Base-by-base conservation (phyloP, 83 land plant species). In the Picea mariana region DNA sequence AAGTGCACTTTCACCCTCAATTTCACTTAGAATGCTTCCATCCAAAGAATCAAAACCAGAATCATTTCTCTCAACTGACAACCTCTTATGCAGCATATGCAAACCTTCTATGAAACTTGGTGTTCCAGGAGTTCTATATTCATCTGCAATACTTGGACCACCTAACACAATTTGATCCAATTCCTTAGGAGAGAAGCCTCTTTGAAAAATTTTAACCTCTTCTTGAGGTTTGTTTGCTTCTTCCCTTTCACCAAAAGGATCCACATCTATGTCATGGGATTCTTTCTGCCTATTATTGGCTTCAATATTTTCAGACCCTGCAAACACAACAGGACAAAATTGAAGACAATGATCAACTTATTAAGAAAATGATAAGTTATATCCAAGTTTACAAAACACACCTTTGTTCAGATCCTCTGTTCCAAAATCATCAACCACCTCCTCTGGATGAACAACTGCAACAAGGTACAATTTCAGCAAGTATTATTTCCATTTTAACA, bases 11-110 rank as follows among this genome's bases (percentile, higher is more conserved):
- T 92, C 95, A 26, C 93, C 93, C 78, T 92, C 93, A 40, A 87
- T 85, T 81, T 92, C 95, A 84, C 90, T 85, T 67, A 90, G 78
- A 67, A 75, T 79, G 66, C 88, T 92, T 77, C 89, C 92, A 80
- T 92, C 95, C n/a, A 87, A 68, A 52, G 91, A 89, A 18, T 86
- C 86, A 27, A 89, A 79, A 49, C 85, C 85, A 38, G 91, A 88
- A 38, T 87, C 87, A 75, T 90, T 87, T 81, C 89, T 88, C 67
- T 92, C 94, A 80, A 91, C 85, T 38, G 88, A 90, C 38, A 84
- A 55, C 62, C 69, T 82, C 81, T 82, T 85, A n/a, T 59, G 76
- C 20, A 82, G 75, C 26, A 38, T 67, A 9, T 66, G 76, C 66
- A 67, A 67, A 78, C 79, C 79, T 62, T 83, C 84, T 23, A 55